Base-by-base conservation (phyloP, 257 asterid species). In the Lycium barbarum region DNA sequence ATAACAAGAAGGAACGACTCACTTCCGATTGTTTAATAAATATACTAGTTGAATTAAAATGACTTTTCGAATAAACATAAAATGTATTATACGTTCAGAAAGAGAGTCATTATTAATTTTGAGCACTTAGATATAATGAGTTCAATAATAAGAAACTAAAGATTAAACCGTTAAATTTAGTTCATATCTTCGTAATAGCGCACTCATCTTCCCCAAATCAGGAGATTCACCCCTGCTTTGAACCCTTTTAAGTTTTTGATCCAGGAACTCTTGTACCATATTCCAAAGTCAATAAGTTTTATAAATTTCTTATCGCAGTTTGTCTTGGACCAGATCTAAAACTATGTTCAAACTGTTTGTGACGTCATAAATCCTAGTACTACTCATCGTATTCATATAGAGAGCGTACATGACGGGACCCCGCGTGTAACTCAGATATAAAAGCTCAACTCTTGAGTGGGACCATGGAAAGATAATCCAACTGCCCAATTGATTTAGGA, bases 391-490 rank as follows among this genome's bases (percentile, higher is more conserved):
- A 6, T 40, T 40, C 45, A 40, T 40, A 40, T 40, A 3, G 5
- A 40, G 45, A 40, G 45, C 13, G 73, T 70, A 71, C 17, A 43
- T 49, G 47, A 22, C 7, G 47, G 59, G 47, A 14, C 45, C 63
- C 45, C 12, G 38, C 7, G 63, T 51, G 82, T 51, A 14, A 76
- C 47, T 76, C 7, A 43, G 82, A 76, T 76, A 76, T 51, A 76
- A 76, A 73, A n/a, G 79, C 40, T 84, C 78, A 73, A 51, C 78
- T 73, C 81, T 45, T 33, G 66, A 76, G 80, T 76, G 84, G 88
- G 89, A 65, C 79, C 89, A 2, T 15, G n/a, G 66, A 38, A 76
- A 14, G 49, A 49, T 83, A 40, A 55, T 72, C 61, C 79, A 66
- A 47, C 54, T 58, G 20, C 67, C 58, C 40, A 35, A 47, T 78